Conservation (phyloP, 805 yeast genomes). For the Candida berthetii region DNA sequence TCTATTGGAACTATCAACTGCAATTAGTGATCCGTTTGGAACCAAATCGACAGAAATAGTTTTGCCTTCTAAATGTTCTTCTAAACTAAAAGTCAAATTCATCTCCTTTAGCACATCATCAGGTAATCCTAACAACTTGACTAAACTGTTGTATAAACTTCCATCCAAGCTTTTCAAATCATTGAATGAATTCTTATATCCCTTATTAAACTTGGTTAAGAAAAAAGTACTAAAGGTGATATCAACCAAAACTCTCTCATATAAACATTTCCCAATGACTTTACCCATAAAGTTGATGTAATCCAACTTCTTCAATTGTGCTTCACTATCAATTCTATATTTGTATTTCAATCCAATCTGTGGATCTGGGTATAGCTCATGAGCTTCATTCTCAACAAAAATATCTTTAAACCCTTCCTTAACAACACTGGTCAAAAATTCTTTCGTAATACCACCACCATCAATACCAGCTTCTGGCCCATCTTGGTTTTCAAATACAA, state of each 20-base stretch:
- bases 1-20: slow-evolving; percentile 57
- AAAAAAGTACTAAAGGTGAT: slow-evolving; percentile 84
- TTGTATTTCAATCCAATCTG: slow-evolving; percentile 32
- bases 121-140: slow-evolving; percentile 50
- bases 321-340: slow-evolving; percentile 25
- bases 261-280: slow-evolving; percentile 83
- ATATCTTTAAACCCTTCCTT: slow-evolving; percentile 53
- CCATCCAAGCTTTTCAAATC: slow-evolving; percentile 70
- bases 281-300: slow-evolving; percentile 65
- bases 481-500: slow-evolving; percentile 64
- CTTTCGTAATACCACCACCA: slow-evolving; percentile 96
- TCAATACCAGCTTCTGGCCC: slow-evolving; percentile 89
- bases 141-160: slow-evolving; percentile 57
- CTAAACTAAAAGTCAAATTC: slow-evolving; percentile 62
- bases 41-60: slow-evolving; percentile 48
- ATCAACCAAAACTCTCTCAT: slow-evolving; percentile 77
- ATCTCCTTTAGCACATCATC: slow-evolving; percentile 45
- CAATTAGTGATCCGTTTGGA: slow-evolving; percentile 47
- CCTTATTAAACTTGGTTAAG: slow-evolving; percentile 43
- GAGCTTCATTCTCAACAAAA: slow-evolving; percentile 39
- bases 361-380: slow-evolving; percentile 74
- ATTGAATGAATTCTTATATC: slow-evolving; percentile 59
- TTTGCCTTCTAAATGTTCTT: slow-evolving; percentile 36
- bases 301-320: slow-evolving; percentile 22
- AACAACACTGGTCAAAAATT: slow-evolving; percentile 70